Base-by-base conservation (phyloP, 1,284 basidiomycete species). In the Flammula alnicola region DNA sequence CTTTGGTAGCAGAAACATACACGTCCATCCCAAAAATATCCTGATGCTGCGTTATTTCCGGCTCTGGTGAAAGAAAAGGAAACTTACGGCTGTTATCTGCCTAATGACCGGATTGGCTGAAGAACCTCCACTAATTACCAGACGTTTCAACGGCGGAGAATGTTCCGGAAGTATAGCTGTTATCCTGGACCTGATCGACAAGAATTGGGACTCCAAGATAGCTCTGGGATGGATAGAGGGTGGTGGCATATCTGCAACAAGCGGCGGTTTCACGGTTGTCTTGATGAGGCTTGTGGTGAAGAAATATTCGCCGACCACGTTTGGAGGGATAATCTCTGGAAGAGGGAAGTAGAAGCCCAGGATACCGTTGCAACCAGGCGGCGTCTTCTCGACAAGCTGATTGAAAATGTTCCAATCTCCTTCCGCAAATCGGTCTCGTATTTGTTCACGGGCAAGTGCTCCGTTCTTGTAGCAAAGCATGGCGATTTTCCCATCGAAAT, bases 381-480 rank as follows among this genome's bases (percentile, higher is more conserved):
- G 76, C 11, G 77, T 76, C 45, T 68, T 68, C 60, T 79, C 79
- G 10, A 92, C 79, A 11, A 84, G 75, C 38, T 78, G 67, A 65
- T 94, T 91, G 75, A 91, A 95, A 23, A 66, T 69, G 38, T 74
- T 70, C 93, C 93, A 95, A 59, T 81, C 72, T 2, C 74, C 66
- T 41, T 75, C 65, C 42, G 83, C 84, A 64, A 88, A 84, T 42
- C 72, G 69, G 65, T 95, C 82, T 10, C 91, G 82, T 12, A 95
- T 78, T 60, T 88, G 81, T 63, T 95, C 90, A 31, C 94, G 81
- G 0, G 88, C 86, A 5, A 93, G 77, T 0, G 87, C 90, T 14
- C 90, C 91, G 60, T 93, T 93, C 73, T 90, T 87, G 69, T 90
- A 91, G 67, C 89, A 92, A 8, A 91, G 77, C 88, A 91, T 91